Conservation (phyloP, 1,284 basidiomycete species). For the Naganishia albida region DNA sequence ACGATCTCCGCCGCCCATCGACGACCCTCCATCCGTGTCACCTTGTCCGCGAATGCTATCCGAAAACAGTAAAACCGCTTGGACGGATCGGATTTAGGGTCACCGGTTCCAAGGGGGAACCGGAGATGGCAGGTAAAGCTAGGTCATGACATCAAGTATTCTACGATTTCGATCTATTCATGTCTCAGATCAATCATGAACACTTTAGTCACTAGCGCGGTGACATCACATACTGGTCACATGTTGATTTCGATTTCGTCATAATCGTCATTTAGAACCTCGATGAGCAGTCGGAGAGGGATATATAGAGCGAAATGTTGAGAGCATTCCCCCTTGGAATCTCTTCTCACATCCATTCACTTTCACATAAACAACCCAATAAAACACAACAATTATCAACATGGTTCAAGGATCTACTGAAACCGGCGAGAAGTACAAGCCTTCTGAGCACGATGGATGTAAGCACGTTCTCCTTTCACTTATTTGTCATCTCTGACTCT, state of each 20-base stretch:
- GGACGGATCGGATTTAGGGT: background rate
- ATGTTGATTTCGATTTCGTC: background rate
- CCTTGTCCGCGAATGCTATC: background rate
- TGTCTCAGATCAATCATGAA: constrained; percentile 8
- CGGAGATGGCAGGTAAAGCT: background rate
- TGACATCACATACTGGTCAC: constrained; percentile 9
- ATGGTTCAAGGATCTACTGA: constrained; percentile 30
- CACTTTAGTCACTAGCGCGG: background rate
- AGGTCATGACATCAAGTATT: background rate
- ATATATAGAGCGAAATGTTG: background rate
- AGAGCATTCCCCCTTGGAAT: background rate
- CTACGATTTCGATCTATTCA: background rate
- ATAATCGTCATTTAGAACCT: background rate
- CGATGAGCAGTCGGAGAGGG: constrained; percentile 1
- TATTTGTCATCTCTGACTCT: background rate
- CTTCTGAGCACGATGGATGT: constrained; percentile 42
- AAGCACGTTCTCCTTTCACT: background rate
- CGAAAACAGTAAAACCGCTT: constrained; percentile 19
- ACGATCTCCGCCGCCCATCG: too few relatives aligned
- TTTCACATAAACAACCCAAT: constrained; percentile 22
- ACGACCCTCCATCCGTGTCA: too few relatives aligned
- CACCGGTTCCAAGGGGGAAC: background rate
- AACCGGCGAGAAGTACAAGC: constrained; percentile 45
- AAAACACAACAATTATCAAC: constrained; percentile 22
- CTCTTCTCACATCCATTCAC: constrained; percentile 1